Conservation (phyloP, 1,139 yeast genomes). For the Yamadazyma trypodendri region DNA sequence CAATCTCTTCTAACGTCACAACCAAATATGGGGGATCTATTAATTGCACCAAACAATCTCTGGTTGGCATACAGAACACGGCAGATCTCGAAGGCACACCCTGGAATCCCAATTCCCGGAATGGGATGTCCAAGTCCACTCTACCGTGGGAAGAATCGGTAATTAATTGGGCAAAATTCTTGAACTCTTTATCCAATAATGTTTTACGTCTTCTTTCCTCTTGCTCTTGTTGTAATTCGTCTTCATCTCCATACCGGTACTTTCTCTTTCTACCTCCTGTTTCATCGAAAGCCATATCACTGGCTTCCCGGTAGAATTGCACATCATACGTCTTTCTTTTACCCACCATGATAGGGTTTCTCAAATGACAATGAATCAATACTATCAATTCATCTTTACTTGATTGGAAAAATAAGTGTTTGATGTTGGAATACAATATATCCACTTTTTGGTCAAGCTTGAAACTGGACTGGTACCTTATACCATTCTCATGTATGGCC, state of each 20-base stretch:
- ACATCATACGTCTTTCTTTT: slow-evolving; percentile 94
- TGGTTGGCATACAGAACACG: slow-evolving; percentile 93
- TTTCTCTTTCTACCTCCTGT: slow-evolving; percentile 91
- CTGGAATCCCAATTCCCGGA: slow-evolving; percentile 92
- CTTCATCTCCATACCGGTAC: slow-evolving; percentile 96
- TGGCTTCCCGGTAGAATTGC: slow-evolving; percentile 94
- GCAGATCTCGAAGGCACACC: slow-evolving; percentile 98
- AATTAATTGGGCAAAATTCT: slow-evolving; percentile 83
- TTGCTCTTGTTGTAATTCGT: slow-evolving; percentile 97
- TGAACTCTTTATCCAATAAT: slow-evolving; percentile 88
- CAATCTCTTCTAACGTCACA: slow-evolving; percentile 86
- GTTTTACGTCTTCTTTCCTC: slow-evolving; percentile 94
- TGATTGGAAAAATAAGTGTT: slow-evolving; percentile 93
- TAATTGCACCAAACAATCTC: slow-evolving; percentile 92
- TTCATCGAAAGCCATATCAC: slow-evolving; percentile 95
- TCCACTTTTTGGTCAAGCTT: slow-evolving; percentile 86
- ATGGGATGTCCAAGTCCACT: slow-evolving; percentile 89
- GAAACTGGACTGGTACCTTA: slow-evolving; percentile 83
- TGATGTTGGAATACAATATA: slow-evolving; percentile 83
- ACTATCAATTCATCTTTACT: slow-evolving; percentile 94
- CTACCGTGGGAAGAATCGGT: slow-evolving; percentile 82
- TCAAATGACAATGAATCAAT: slow-evolving; percentile 86
- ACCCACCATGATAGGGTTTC: slow-evolving; percentile 92
- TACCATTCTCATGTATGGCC: slow-evolving; percentile 94
- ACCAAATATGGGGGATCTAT: slow-evolving; percentile 95